Base-by-base conservation (phyloP, 2,329 filamentous ascomycete genomes). In the Colletotrichum somersetense region DNA sequence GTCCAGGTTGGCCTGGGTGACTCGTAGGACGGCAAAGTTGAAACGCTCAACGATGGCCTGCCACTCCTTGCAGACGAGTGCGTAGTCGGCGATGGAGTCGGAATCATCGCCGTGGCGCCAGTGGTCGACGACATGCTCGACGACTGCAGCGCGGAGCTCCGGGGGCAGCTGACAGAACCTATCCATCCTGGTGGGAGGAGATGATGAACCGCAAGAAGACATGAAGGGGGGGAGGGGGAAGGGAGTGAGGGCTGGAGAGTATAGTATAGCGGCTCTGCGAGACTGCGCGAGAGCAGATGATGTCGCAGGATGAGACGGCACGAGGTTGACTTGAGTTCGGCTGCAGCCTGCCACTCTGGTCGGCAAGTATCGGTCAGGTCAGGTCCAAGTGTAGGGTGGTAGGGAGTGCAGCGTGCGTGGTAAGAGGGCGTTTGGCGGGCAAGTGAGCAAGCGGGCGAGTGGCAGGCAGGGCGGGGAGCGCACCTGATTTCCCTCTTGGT, bases 41-140 rank as follows among this genome's bases (percentile, higher is more conserved):
- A 71, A 66, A 48, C 73, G 71, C 65, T 79, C 78, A 40, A 79
- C 64, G 48, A 74, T 68, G 16, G 71, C 74, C 16, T 77, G 76
- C 78, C 78, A 79, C 26, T 77, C 75, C 57, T 63, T 62, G 68
- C 76, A 77, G 59, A 79, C 77, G 18, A 75, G 72, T 33, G 77
- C 78, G 52, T 77, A 77, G 38, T 67, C 68, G 12, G 76, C 67
- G 50, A 73, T 62, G 50, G 67, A 71, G 8, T 62, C 67, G 56
- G 62, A 44, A 11, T 75, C 72, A 20, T 76, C 74, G 20, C 73
- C 64, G 10, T 71, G 53, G 12, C 56, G 42, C 75, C 75, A 77
- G 40, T 53, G 38, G 66, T 73, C 65, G 68, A 77, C 62, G n/a
- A 72, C 67, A 71, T 72, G 33, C 44, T 65, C 56, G 56, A 56